Conservation (phyloP, 208 protist species). For the Crithidia acanthocephali region DNA sequence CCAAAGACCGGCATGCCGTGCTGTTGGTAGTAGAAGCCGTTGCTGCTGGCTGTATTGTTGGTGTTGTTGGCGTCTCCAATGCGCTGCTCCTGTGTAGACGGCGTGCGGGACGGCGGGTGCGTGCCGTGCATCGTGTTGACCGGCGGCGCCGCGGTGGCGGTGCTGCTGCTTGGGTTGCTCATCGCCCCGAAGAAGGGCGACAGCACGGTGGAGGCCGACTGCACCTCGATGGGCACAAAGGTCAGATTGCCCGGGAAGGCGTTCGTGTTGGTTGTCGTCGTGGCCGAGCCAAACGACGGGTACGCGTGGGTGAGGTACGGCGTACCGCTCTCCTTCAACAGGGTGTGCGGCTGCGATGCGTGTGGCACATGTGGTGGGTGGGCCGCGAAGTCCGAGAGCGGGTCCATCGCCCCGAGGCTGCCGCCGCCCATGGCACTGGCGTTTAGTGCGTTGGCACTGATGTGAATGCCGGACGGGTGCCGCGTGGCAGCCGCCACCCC, state of each 20-base stretch:
- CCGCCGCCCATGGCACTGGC: neutral
- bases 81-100: too few relatives aligned
- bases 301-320: neutral
- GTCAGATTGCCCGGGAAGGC: constrained; percentile 16
- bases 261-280: neutral
- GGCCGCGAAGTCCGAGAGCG: constrained; percentile 3
- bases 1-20: too few relatives aligned
- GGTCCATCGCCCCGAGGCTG: constrained; percentile 6
- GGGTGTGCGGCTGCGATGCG: neutral
- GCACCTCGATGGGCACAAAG: constrained; percentile 29
- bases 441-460: neutral
- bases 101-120: too few relatives aligned
- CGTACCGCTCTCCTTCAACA: neutral
- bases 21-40: neutral
- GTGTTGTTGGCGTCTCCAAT: too few relatives aligned
- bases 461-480: neutral
- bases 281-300: neutral
- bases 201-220: constrained; percentile 2
- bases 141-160: neutral
- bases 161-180: neutral
- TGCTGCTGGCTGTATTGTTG: too few relatives aligned
- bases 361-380: neutral
- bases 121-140: neutral
- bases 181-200: constrained; percentile 15
- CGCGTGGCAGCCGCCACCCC: neutral